Conservation (phyloP, 2,329 filamentous ascomycete genomes). For the Scedosporium minutisporum region DNA sequence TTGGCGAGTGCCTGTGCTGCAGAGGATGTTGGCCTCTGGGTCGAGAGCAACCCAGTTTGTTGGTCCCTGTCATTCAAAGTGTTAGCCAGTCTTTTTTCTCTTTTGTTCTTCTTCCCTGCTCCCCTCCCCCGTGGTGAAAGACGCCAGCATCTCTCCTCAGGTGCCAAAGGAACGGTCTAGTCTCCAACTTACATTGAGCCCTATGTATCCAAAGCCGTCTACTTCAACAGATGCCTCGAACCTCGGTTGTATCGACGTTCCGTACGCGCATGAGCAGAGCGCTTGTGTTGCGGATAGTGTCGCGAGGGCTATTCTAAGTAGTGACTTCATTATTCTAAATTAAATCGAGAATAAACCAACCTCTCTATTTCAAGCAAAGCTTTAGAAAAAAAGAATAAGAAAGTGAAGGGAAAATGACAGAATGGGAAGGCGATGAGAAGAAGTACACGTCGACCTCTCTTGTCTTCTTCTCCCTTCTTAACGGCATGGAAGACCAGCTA, state of each 20-base stretch:
- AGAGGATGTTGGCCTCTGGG: conserved; percentile 29
- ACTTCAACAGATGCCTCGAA: background rate
- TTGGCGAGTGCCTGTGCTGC: conserved; percentile 39
- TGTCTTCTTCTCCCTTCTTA: no score
- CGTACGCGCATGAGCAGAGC: background rate
- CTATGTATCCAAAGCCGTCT: background rate
- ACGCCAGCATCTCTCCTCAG: no score
- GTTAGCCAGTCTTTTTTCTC: background rate
- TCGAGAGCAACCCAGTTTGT: conserved; percentile 41
- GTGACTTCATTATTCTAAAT: background rate
- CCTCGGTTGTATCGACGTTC: background rate
- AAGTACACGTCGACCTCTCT: no score
- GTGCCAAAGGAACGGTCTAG: background rate
- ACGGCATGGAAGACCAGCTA: no score
- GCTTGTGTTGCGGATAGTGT: background rate
- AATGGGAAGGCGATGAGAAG: no score
- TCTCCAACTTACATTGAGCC: background rate
- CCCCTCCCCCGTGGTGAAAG: no score
- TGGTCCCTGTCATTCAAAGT: conserved; percentile 26
- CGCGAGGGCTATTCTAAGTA: background rate
- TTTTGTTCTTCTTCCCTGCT: no score
- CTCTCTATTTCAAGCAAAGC: background rate
- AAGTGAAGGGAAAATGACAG: no score
- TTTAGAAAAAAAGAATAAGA: background rate
- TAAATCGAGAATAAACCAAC: background rate